Conservation (phyloP, 768 basidiomycete genomes). For the Leucocoprinus birnbaumii region DNA sequence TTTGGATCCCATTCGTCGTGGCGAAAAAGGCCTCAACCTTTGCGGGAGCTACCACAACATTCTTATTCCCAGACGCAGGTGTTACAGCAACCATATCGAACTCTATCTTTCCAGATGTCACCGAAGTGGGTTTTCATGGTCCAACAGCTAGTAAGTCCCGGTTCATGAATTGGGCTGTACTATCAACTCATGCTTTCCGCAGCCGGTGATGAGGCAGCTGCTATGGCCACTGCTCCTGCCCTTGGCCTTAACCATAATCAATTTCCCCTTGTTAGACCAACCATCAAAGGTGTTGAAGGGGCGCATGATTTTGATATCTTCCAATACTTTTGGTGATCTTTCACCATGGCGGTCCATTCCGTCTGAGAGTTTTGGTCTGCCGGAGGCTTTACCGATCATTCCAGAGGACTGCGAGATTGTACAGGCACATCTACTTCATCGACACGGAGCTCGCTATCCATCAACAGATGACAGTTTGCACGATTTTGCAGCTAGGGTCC, state of each 20-base stretch:
- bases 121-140: slow-evolving; percentile 43
- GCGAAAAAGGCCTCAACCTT: slow-evolving; percentile 1
- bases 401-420: slow-evolving; percentile 45
- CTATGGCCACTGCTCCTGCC: slow-evolving; percentile 39
- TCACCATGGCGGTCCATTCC: slow-evolving; percentile 49
- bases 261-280: slow-evolving; percentile 41
- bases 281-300: slow-evolving; percentile 23
- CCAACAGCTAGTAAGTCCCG: slow-evolving; percentile 44
- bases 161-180: too few relatives aligned
- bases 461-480: slow-evolving; percentile 42
- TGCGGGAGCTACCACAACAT: slow-evolving; percentile 40
- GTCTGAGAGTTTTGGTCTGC: slow-evolving; percentile 40
- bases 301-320: slow-evolving; percentile 38
- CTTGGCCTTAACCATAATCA: slow-evolving; percentile 31
- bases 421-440: slow-evolving; percentile 59
- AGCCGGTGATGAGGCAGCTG: slow-evolving; percentile 44
- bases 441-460: slow-evolving; percentile 69
- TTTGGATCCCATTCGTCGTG: neutral
- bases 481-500: slow-evolving; percentile 43
- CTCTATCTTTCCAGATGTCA: slow-evolving; percentile 38
- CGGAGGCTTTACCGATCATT: slow-evolving; percentile 39
- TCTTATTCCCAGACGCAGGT: slow-evolving; percentile 38
- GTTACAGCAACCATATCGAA: slow-evolving; percentile 33
- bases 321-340: slow-evolving; percentile 44
- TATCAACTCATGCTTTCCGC: neutral